These are phyloP conservation scores for Monilinia fructicola DNA, from an alignment of 2,329 filamentous ascomycete species.

Conservation along the genomic window DNA sequence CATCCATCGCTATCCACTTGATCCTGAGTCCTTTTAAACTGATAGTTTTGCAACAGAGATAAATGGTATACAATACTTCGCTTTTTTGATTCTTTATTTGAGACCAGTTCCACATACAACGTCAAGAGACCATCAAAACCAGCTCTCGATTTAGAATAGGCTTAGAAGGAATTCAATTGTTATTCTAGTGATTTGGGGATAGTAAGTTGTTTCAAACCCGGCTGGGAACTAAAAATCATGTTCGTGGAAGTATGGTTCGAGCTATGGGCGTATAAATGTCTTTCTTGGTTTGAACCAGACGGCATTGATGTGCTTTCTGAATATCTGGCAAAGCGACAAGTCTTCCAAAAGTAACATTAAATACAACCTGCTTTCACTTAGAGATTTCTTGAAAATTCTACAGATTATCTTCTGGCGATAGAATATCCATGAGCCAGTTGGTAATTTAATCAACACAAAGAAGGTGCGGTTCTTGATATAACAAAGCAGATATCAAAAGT, in stretches of 20 bases:
- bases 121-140: neutral
- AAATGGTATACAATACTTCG: neutral
- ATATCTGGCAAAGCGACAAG: neutral
- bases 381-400: neutral
- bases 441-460: too few species aligned
- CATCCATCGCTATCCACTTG: neutral
- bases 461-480: too few species aligned
- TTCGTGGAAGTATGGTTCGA: neutral
- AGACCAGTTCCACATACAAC: constrained; percentile 15
- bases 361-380: neutral
- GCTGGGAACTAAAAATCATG: neutral
- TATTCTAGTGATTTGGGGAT: neutral
- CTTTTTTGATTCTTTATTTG: constrained; percentile 18
- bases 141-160: neutral
- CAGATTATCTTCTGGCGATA: too few species aligned
- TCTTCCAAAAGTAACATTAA: neutral
- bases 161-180: neutral
- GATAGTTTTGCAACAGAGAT: neutral
- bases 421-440: too few species aligned
- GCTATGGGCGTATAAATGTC: neutral
- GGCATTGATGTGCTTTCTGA: neutral
- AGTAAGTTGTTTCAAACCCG: neutral
- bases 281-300: neutral
- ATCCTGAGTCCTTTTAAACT: neutral
- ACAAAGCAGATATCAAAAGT: too few species aligned